Base-by-base conservation (phyloP, 148 eudicot species). In the Fagopyrum tataricum region DNA sequence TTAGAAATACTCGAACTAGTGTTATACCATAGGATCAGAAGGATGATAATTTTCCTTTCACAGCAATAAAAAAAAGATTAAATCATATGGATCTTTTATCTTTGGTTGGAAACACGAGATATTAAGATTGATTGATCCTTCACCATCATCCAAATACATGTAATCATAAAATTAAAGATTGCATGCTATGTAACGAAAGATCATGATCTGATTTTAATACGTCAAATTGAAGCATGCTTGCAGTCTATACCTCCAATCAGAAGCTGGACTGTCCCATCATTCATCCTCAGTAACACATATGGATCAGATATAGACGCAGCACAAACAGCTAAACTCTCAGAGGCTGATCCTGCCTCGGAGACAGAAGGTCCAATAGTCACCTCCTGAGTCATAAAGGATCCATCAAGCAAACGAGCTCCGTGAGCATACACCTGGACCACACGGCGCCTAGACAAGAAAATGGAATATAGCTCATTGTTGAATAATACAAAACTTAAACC, bases 331-430 rank as follows among this genome's bases (percentile, higher is more conserved):
- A 79, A 49, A 78, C 75, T 81, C 75, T 89, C 96, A 77, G 96
- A 76, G 71, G 79, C 86, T 42, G 89, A 78, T 55, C 84, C 96
- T 41, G 87, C 66, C 79, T 91, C 98, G 49, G 83, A 75, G 72
- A 77, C 84, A 39, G 83, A 72, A 75, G 88, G 72, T 80, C 86
- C 87, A 73, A 95, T 85, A 79, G 71, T 87, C 73, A 90, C 71
- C 46, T 95, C 96, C 83, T 95, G 97, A 52, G 96, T 92, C 97
- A 90, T 91, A 80, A 82, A 91, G 68, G 92, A 83, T 75, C 99
- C 99, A 82, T 95, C 97, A 73, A 95, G 88, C 74, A 95, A 83
- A 62, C 97, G 91, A 81, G 99, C 99, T 76, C 99, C 99, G 76
- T 78, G 81, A 80, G 91, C 93, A 81, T 79, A 91, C 78, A 95